Evolutionary conservation across 2,329 filamentous ascomycete genomes (phyloP).

Genomic region (Colletotrichum sp.): DNA sequence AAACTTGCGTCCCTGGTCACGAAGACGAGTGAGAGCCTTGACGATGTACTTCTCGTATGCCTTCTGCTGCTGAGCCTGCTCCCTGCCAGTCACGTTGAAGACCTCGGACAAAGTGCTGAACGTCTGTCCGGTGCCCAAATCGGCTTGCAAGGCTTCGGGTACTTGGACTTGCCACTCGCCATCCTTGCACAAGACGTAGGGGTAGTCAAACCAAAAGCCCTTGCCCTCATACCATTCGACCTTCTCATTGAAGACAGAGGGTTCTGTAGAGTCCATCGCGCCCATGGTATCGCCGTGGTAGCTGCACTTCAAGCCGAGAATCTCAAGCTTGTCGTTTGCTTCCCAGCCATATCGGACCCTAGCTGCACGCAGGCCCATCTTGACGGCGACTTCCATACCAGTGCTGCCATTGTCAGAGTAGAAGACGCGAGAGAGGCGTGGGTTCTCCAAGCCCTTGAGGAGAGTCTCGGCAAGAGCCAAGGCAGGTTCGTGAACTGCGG

Average conservation of each 20-base stretch:
- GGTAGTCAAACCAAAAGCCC: conserved; percentile 83
- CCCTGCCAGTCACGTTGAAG: conserved; percentile 62
- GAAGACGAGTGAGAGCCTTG: conserved; percentile 55
- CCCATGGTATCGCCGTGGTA: conserved; percentile 91
- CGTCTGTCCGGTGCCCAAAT: conserved; percentile 46
- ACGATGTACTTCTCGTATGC: conserved; percentile 67
- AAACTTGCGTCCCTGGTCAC: conserved; percentile 66
- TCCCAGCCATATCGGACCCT: conserved; percentile 71
- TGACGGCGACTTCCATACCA: conserved; percentile 81
- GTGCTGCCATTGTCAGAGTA: conserved; percentile 87
- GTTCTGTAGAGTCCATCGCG: conserved; percentile 85
- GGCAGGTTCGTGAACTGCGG: conserved; percentile 79
- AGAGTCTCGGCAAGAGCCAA: conserved; percentile 71
- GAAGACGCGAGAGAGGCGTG: conserved; percentile 73
- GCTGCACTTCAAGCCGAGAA: conserved; percentile 78
- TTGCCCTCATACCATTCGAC: conserved; percentile 85
- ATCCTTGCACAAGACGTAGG: conserved; percentile 68
- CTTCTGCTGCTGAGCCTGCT: conserved; percentile 46
- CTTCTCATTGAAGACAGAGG: conserved; percentile 78
- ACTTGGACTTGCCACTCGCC: conserved; percentile 71
- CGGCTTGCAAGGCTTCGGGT: conserved; percentile 50
- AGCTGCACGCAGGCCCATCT: conserved; percentile 80
- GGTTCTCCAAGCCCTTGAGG: conserved; percentile 63
- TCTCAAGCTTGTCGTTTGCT: conserved; percentile 61
- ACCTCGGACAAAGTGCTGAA: conserved; percentile 58